Base-by-base conservation (phyloP, 305 asterid genomes). In the Plantago coronopus region DNA sequence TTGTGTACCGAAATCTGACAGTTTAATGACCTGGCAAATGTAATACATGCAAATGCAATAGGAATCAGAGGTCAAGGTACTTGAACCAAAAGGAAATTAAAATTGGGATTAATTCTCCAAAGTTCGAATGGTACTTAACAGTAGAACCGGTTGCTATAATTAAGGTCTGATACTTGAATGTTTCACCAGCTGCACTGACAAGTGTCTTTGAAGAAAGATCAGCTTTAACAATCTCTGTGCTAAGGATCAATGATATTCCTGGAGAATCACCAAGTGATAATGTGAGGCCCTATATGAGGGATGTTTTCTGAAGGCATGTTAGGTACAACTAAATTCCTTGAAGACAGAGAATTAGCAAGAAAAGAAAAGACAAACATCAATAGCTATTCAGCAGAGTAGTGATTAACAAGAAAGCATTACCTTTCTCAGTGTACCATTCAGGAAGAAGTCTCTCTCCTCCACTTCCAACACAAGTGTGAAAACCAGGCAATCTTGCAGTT, bases 361-460 rank as follows among this genome's bases (percentile, higher is more conserved):
- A 34, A 6, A 8, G 8, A 34, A 34, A 34, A 7, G 12, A 34
- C 7, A 5, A 7, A 34, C 12, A 7, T 34, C 19, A 6, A 38
- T 16, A 64, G 58, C 48, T 54, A 51, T 23, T 22, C 34, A 15
- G 14, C 12, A 51, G 43, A 70, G 45, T 27, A 20, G 56, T 37
- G 55, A 57, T 48, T 27, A 21, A 13, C 22, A 59, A 44, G 57
- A 29, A 11, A 51, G 34, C 16, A 34, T 22, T 74, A 87, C 99
- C 97, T 79, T 86, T 87, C 78, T 93, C 96, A 27, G 94, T 23
- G 72, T 93, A 93, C 99, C 99, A 93, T 68, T 93, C 96, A n/a
- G 97, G 97, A 66, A 83, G 91, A 43, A 74, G 86, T 74, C 91
- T 82, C 85, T 93, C 99, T 74, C 99, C 99, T 46, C 99, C 99